A percentile compares a stretch with the other conserved stretches of the same genome.
Evolutionary conservation across 208 protist species (phyloP).

Genomic region (Wallacemonas sp.): DNA sequence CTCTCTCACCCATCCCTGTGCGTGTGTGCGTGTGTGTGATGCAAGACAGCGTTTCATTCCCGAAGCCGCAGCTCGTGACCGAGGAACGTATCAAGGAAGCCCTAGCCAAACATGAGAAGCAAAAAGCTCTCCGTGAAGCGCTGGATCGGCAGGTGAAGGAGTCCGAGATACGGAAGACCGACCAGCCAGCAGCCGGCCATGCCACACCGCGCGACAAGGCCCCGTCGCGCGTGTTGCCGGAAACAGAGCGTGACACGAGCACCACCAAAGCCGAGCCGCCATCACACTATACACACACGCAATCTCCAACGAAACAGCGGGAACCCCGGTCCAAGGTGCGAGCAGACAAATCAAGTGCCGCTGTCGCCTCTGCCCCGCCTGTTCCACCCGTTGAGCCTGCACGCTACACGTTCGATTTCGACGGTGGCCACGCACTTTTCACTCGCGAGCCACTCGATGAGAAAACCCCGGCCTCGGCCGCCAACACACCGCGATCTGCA

Average conservation of each 20-base stretch:
- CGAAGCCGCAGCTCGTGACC: slow-evolving; percentile 53
- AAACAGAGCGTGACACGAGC: no score
- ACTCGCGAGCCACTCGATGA: slow-evolving; percentile 15
- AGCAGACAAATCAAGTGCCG: background rate
- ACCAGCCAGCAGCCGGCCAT: background rate
- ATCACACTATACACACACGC: slow-evolving; percentile 1
- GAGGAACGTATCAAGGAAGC: slow-evolving; percentile 65
- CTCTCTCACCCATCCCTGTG: no score
- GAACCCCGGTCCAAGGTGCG: slow-evolving; percentile 1
- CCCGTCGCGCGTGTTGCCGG: no score
- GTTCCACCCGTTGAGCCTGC: slow-evolving; percentile 12
- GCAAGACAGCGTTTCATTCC: slow-evolving; percentile 40
- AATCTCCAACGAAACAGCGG: background rate
- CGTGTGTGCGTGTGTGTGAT: no score
- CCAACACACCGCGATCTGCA: background rate
- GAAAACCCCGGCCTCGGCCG: background rate
- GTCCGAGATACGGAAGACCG: slow-evolving; percentile 17
- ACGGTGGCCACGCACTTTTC: slow-evolving; percentile 42
- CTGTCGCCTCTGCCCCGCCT: background rate
- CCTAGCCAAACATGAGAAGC: slow-evolving; percentile 60
- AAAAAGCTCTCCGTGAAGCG: slow-evolving; percentile 54
- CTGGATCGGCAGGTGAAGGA: slow-evolving; percentile 75
- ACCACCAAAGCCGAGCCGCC: background rate
- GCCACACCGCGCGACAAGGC: background rate
- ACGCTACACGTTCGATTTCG: slow-evolving; percentile 56